Conservation (phyloP, 2,329 filamentous ascomycete genomes). For the Cercospora beticola region DNA sequence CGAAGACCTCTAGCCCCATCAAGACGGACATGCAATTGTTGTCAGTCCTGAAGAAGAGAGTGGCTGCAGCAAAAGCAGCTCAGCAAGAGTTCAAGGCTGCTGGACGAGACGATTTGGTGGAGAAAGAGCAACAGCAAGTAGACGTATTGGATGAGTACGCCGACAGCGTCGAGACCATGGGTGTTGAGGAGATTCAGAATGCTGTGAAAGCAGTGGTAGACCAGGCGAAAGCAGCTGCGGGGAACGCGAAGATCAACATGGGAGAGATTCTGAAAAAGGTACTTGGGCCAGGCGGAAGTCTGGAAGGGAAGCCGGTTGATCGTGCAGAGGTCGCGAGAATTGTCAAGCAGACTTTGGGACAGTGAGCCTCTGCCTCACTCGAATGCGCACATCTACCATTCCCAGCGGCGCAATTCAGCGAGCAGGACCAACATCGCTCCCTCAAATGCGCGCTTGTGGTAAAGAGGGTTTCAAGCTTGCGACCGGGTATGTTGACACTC, state of each 20-base stretch:
- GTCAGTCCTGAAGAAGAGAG: slow-evolving; percentile 64
- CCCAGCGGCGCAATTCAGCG: not conserved
- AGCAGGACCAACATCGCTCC: not conserved
- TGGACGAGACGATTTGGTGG: slow-evolving; percentile 65
- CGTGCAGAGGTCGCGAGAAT: slow-evolving; percentile 60
- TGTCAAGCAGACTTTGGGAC: slow-evolving; percentile 51
- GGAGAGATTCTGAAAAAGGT: slow-evolving; percentile 66
- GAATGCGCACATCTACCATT: not conserved
- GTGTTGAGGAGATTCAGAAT: slow-evolving; percentile 58
- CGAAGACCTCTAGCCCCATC: slow-evolving; percentile 70
- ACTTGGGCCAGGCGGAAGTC: slow-evolving; percentile 49
- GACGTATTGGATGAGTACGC: slow-evolving; percentile 66
- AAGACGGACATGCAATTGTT: slow-evolving; percentile 69
- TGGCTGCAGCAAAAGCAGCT: slow-evolving; percentile 58
- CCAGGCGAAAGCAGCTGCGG: slow-evolving; percentile 46
- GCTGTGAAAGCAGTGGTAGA: slow-evolving; percentile 56
- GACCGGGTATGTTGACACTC: not conserved
- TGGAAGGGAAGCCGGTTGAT: slow-evolving; percentile 66
- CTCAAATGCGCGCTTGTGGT: not conserved
- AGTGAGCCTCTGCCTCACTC: slow-evolving; percentile 1
- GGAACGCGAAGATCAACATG: slow-evolving; percentile 52
- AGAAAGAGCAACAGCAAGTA: slow-evolving; percentile 68
- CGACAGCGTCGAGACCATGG: slow-evolving; percentile 57
- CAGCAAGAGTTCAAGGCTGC: slow-evolving; percentile 63
- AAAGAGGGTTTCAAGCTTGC: not conserved